These are phyloP conservation scores for Phytophthora sojae DNA, from an alignment of 352 stramenopile genomes.

Conservation along the genomic window DNA sequence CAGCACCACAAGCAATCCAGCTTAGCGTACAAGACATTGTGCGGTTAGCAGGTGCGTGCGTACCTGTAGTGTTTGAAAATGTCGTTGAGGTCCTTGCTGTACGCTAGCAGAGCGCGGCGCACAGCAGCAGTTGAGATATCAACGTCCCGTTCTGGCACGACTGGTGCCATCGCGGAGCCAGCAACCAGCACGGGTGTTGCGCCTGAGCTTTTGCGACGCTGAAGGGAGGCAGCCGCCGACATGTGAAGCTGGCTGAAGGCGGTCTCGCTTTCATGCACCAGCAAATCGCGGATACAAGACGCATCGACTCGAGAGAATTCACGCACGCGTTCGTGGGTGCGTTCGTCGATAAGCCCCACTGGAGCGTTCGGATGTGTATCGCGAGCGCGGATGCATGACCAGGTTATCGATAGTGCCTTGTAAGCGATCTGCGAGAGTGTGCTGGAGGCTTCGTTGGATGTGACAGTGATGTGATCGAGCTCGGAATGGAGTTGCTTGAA, in stretches of 20 bases:
- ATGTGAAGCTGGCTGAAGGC: slow-evolving; percentile 36
- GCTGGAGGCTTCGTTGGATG: slow-evolving; percentile 79
- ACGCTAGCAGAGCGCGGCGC: slow-evolving; percentile 56
- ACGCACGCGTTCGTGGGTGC: slow-evolving; percentile 64
- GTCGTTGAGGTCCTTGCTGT: slow-evolving; percentile 81
- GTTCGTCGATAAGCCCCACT: slow-evolving; percentile 68
- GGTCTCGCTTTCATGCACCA: slow-evolving; percentile 56
- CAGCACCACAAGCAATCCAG: slow-evolving; percentile 1
- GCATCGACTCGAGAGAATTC: slow-evolving; percentile 67
- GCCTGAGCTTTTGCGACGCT: slow-evolving; percentile 24
- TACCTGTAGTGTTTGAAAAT: slow-evolving; percentile 90
- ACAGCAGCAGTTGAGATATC: slow-evolving; percentile 56
- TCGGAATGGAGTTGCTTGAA: slow-evolving; percentile 82
- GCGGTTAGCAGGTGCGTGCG: neutral
- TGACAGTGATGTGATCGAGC: slow-evolving; percentile 63
- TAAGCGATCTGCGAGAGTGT: slow-evolving; percentile 72
- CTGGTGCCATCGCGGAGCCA: slow-evolving; percentile 31
- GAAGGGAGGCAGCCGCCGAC: slow-evolving; percentile 17
- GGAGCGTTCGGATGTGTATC: slow-evolving; percentile 39
- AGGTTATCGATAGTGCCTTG: slow-evolving; percentile 74
- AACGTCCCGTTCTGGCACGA: slow-evolving; percentile 71
- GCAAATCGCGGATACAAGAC: slow-evolving; percentile 60
- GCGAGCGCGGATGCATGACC: slow-evolving; percentile 57
- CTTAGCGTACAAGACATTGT: neutral
- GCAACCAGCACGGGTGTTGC: slow-evolving; percentile 13